A percentile compares a stretch with the other conserved stretches of the same genome.
These are phyloP conservation scores for Hygrophoropsis aurantiaca DNA, from an alignment of 768 basidiomycete species.

Conservation along the genomic window DNA sequence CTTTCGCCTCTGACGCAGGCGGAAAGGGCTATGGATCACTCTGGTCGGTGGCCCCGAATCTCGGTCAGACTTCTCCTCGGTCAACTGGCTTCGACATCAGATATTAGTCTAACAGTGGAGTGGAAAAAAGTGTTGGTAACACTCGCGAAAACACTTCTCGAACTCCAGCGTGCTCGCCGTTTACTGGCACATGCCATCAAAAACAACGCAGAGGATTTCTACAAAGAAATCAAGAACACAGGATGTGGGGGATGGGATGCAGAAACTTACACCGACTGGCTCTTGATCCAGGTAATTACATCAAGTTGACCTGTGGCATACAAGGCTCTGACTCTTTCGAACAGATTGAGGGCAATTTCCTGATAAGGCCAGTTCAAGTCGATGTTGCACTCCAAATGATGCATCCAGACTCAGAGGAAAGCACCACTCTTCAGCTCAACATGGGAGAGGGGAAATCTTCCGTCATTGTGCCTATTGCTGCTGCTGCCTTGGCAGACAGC, in stretches of 20 bases:
- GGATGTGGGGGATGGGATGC: slow-evolving; percentile 19
- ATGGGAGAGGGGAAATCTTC: slow-evolving; percentile 60
- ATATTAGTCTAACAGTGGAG: slow-evolving; percentile 7
- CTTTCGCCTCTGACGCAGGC: slow-evolving; percentile 14
- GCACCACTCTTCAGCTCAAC: slow-evolving; percentile 48
- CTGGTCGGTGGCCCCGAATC: slow-evolving; percentile 39
- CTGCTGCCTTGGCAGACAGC: slow-evolving; percentile 41
- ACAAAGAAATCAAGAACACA: slow-evolving; percentile 22
- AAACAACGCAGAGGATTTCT: slow-evolving; percentile 29
- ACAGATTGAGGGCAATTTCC: slow-evolving; percentile 47
- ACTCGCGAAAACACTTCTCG: slow-evolving; percentile 29
- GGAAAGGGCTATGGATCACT: slow-evolving; percentile 15
- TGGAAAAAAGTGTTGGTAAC: slow-evolving; percentile 32
- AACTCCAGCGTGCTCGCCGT: slow-evolving; percentile 38
- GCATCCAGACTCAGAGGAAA: slow-evolving; percentile 31
- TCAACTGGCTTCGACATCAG: slow-evolving; percentile 25
- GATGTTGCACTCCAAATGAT: slow-evolving; percentile 49
- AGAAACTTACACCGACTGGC: slow-evolving; percentile 37
- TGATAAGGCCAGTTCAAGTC: slow-evolving; percentile 42
- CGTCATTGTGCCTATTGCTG: slow-evolving; percentile 50
- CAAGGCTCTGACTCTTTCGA: slow-evolving; percentile 3
- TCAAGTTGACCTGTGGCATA: neutral
- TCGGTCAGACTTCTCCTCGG: slow-evolving; percentile 30
- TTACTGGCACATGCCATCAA: slow-evolving; percentile 24
- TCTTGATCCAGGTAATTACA: slow-evolving; percentile 40